Evolutionary conservation across 257 asterid species (phyloP).

Genomic region (Solanum paucissectum): DNA sequence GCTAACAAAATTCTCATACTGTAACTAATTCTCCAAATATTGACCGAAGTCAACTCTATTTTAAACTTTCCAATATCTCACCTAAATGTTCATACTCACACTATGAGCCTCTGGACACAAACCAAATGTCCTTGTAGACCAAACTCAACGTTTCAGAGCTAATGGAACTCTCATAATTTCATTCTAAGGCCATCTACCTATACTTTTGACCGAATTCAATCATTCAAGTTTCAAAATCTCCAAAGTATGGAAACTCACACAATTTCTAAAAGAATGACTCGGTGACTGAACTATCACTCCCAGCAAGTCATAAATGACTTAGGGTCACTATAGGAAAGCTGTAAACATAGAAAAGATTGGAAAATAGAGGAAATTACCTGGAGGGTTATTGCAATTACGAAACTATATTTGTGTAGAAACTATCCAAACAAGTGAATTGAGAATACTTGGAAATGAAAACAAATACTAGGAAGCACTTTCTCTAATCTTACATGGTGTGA

Average conservation of each 20-base stretch:
- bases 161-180: background rate
- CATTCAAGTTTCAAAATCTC: background rate
- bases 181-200: background rate
- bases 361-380: too few species aligned
- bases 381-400: background rate
- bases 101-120: background rate
- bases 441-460: background rate
- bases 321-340: background rate
- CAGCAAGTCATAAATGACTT: background rate
- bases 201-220: background rate
- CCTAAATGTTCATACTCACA: background rate
- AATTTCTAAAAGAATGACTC: background rate
- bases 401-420: background rate
- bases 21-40: background rate
- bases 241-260: background rate
- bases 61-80: background rate
- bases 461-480: background rate
- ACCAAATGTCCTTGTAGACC: background rate
- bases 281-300: background rate
- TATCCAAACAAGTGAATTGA: background rate
- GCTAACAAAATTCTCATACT: too few species aligned
- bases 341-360: background rate
- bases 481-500: background rate
- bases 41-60: background rate
- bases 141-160: background rate